Conservation (phyloP, 306 rosid genomes). For the Vigna angularis region DNA sequence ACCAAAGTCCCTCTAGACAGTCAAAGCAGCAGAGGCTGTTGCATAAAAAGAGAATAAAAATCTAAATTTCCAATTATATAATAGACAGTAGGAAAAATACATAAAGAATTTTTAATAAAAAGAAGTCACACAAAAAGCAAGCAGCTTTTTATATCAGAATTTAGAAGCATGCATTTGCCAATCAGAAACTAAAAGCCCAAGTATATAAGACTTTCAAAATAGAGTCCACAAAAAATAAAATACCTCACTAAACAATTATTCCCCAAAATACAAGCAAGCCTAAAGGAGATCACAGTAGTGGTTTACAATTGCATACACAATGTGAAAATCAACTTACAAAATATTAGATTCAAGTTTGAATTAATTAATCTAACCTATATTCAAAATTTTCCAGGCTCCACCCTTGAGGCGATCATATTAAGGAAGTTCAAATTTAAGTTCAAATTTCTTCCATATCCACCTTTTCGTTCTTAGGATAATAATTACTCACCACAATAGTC, state of each 20-base stretch:
- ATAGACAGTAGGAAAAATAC: not conserved
- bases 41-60: constrained; percentile 28
- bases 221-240: not conserved
- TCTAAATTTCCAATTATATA: constrained; percentile 17
- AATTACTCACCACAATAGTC: not conserved
- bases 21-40: constrained; percentile 55
- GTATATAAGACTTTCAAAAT: not conserved
- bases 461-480: not conserved
- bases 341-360: not conserved
- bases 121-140: not conserved
- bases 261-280: constrained; percentile 35
- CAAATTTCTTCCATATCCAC: not conserved
- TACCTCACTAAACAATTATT: not conserved
- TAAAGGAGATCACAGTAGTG: not conserved
- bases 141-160: not conserved
- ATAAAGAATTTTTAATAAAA: not conserved
- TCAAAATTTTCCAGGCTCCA: not conserved
- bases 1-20: constrained; percentile 50
- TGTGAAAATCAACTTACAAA: not conserved
- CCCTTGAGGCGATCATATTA: not conserved
- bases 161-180: constrained; percentile 21
- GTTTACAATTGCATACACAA: not conserved
- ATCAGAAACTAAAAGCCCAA: constrained; percentile 6
- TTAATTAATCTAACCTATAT: not conserved
- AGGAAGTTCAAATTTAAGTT: not conserved